A percentile compares a stretch with the other conserved stretches of the same genome.
Conservation (phyloP, 495 filamentous ascomycete genomes). For the Haplographium delicatum region DNA sequence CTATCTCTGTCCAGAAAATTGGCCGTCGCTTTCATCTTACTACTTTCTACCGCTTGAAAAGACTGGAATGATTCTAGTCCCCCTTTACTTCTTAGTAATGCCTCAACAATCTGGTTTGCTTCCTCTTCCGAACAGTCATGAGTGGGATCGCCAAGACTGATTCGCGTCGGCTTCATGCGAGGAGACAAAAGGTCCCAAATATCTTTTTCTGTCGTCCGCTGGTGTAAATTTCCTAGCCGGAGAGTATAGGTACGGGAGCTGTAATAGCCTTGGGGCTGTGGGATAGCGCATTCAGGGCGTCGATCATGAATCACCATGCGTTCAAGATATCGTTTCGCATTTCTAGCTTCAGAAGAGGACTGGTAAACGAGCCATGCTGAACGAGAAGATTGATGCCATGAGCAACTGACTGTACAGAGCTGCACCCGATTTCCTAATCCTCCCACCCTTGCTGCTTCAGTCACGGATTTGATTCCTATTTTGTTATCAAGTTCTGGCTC, state of each 20-base stretch:
- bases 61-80: not conserved
- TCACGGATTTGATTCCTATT: not conserved
- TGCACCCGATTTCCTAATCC: not conserved
- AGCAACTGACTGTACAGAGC: constrained; percentile 9
- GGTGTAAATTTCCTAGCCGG: not conserved
- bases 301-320: not conserved
- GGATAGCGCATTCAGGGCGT: not conserved
- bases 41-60: not conserved
- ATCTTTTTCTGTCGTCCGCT: not conserved
- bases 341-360: not conserved
- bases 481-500: not conserved
- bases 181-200: not conserved
- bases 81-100: not conserved
- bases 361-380: not conserved
- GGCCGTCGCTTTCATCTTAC: constrained; percentile 28
- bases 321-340: not conserved
- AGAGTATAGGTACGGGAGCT: not conserved
- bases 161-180: not conserved
- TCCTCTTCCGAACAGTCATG: not conserved
- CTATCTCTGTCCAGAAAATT: constrained; percentile 27
- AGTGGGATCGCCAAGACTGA: not conserved
- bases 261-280: not conserved
- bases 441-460: not conserved
- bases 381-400: constrained; percentile 7
- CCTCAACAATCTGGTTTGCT: not conserved